These are phyloP conservation scores for Botrytis cinerea DNA, from an alignment of 2,329 filamentous ascomycete species.

Conservation along the genomic window DNA sequence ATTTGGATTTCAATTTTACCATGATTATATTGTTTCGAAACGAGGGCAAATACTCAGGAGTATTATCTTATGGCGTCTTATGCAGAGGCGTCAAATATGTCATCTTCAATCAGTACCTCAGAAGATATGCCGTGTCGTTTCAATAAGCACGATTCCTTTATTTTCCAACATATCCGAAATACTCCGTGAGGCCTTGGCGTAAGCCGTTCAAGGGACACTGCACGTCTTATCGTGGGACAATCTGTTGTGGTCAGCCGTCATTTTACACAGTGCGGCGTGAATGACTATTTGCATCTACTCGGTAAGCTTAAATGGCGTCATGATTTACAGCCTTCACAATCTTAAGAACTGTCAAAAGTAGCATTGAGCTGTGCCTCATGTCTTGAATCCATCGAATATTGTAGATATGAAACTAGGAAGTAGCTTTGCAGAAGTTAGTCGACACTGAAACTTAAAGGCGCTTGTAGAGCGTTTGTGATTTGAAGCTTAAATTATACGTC, in stretches of 20 bases:
- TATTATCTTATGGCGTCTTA: background rate
- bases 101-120: background rate
- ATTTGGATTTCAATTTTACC: background rate
- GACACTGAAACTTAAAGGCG: background rate
- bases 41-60: no score
- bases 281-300: background rate
- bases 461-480: background rate
- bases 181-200: background rate
- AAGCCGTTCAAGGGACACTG: background rate
- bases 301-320: background rate
- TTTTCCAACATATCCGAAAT: background rate
- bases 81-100: background rate
- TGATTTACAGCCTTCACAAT: background rate
- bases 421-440: background rate
- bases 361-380: background rate
- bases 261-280: background rate
- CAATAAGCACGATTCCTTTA: background rate
- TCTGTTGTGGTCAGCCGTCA: background rate
- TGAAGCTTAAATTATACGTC: background rate
- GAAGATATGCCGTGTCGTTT: background rate
- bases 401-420: background rate
- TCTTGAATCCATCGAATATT: background rate
- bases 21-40: background rate
- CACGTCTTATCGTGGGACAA: background rate
- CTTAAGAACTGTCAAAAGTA: no score